Conservation (phyloP, 805 yeast genomes). For the Blastobotrys peoriensis region DNA sequence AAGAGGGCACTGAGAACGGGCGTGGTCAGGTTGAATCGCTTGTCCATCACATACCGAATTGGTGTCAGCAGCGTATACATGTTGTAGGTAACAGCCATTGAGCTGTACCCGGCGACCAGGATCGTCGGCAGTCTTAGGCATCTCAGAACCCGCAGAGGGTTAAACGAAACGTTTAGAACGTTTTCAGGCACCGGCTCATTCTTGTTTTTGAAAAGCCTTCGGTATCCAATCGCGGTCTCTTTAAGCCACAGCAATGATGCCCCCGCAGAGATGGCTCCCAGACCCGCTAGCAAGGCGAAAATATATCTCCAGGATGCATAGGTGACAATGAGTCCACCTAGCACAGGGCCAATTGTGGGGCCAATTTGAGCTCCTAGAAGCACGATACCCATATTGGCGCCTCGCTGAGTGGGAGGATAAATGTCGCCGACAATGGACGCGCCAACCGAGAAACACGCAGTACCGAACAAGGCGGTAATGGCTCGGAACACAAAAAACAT, state of each 20-base stretch:
- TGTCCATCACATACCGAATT: constrained; percentile 49
- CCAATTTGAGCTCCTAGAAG: constrained; percentile 49
- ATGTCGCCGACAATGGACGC: constrained; percentile 48
- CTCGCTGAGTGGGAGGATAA: constrained; percentile 45
- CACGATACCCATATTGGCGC: constrained; percentile 44
- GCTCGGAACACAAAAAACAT: constrained; percentile 51
- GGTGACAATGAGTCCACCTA: constrained; percentile 49
- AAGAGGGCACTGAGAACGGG: constrained; percentile 50
- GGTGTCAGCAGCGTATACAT: constrained; percentile 53
- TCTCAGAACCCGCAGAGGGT: constrained; percentile 41
- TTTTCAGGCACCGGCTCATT: constrained; percentile 19
- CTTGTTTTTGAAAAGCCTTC: constrained; percentile 12
- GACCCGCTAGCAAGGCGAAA: constrained; percentile 43
- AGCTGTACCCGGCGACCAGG: constrained; percentile 25
- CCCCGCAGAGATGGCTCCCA: constrained; percentile 35
- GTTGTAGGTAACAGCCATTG: constrained; percentile 39
- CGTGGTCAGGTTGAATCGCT: constrained; percentile 42
- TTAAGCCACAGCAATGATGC: constrained; percentile 42
- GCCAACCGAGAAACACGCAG: constrained; percentile 50
- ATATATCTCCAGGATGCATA: constrained; percentile 49
- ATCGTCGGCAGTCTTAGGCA: constrained; percentile 39
- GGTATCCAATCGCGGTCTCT: constrained; percentile 20
- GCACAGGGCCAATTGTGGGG: constrained; percentile 46
- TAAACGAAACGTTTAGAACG: constrained; percentile 39
- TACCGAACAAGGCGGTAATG: constrained; percentile 47